phyloP scores from a whole-genome alignment of 2,329 filamentous ascomycete genomes.

The Trichoderma guizhouense region DNA sequence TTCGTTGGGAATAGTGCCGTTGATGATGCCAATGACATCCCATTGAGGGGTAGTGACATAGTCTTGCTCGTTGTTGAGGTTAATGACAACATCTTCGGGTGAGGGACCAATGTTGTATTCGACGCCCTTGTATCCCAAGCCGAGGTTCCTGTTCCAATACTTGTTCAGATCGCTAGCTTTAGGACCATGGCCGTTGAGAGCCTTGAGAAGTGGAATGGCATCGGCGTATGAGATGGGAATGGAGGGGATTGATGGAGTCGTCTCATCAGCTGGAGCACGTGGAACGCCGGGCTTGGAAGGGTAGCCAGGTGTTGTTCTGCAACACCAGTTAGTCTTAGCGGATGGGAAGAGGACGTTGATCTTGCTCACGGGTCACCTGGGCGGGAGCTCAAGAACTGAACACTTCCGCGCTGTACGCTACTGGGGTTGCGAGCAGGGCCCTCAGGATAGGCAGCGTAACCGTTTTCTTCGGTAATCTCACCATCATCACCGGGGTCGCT shows the following conservation, averaged over 20 bases:
- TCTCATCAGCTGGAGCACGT: conserved; percentile 64
- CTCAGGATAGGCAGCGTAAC: conserved; percentile 73
- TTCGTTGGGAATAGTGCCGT: conserved; percentile 79
- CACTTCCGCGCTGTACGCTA: conserved; percentile 85
- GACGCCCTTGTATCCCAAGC: conserved; percentile 75
- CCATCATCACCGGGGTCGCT: conserved; percentile 88
- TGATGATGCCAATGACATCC: conserved; percentile 91
- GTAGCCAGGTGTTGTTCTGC: conserved; percentile 80
- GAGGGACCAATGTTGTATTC: conserved; percentile 83
- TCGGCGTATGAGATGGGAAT: conserved; percentile 87
- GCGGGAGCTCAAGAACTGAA: conserved; percentile 70
- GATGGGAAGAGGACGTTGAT: background rate
- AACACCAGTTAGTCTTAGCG: background rate
- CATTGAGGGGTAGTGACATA: conserved; percentile 80
- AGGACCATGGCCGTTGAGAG: conserved; percentile 84
- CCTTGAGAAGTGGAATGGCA: conserved; percentile 80
- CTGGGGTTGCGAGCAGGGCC: conserved; percentile 85
- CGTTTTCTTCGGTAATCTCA: conserved; percentile 74
- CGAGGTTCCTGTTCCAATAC: conserved; percentile 67
- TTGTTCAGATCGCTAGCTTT: conserved; percentile 69
- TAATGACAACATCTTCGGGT: conserved; percentile 66
- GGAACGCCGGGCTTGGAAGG: conserved; percentile 87
- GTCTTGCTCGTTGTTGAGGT: conserved; percentile 74
- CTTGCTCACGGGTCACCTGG: conserved; percentile 64
- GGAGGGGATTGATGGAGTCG: conserved; percentile 82